phyloP scores from a whole-genome alignment of 805 yeast genomes.

The Candida methanosorbosa region DNA sequence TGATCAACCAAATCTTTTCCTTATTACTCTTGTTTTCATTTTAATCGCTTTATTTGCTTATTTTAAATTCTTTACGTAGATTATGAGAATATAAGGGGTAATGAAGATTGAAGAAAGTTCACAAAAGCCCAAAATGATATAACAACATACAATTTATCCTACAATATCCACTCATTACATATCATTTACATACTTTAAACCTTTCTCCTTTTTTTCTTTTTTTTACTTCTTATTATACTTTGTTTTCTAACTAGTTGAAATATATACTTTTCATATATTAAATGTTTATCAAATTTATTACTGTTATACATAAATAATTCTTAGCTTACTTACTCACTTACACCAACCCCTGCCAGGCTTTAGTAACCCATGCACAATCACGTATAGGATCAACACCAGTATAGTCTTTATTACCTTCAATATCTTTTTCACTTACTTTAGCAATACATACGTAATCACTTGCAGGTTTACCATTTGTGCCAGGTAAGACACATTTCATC shows the following conservation, averaged over 20 bases:
- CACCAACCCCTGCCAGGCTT: constrained; percentile 57
- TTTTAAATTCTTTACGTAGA: too few species aligned
- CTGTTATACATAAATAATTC: background rate
- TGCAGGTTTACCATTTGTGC: too few species aligned
- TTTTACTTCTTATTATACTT: background rate
- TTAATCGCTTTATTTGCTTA: constrained; percentile 1
- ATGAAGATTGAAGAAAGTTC: too few species aligned
- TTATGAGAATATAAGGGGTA: too few species aligned
- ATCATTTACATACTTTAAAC: background rate
- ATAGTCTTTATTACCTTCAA: constrained; percentile 23
- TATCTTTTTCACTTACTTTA: constrained; percentile 42
- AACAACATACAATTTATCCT: too few species aligned
- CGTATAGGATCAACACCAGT: constrained; percentile 38
- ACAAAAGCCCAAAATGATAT: too few species aligned
- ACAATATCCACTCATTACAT: too few species aligned
- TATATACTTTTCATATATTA: background rate
- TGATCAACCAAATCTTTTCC: background rate
- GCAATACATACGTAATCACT: constrained; percentile 78
- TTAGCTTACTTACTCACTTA: constrained; percentile 10
- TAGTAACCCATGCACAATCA: constrained; percentile 80
- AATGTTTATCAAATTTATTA: background rate
- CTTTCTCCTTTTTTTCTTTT: background rate
- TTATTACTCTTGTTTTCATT: background rate
- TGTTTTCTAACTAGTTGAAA: too few species aligned
- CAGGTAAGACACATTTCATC: constrained; percentile 70